These are phyloP conservation scores for Linnemannia zychae DNA, from an alignment of 192 early-diverging fungal genomes.

Conservation along the genomic window DNA sequence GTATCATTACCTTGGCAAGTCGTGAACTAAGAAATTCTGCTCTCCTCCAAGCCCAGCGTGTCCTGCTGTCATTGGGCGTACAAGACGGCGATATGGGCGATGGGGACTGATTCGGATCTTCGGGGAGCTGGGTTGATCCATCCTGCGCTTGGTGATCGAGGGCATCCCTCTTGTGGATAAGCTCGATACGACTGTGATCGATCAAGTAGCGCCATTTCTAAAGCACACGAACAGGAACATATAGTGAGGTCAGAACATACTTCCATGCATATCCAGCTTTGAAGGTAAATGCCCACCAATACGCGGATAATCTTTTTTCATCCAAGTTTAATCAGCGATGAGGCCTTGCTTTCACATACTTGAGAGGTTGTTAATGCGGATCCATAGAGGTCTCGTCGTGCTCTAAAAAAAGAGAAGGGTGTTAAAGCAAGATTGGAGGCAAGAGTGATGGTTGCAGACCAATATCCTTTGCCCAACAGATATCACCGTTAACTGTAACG, in stretches of 20 bases:
- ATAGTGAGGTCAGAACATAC: background rate
- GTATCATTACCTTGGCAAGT: slow-evolving; percentile 33
- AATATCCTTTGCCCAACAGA: background rate
- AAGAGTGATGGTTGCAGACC: background rate
- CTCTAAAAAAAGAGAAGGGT: background rate
- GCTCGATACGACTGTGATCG: slow-evolving; percentile 33
- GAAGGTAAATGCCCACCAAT: background rate
- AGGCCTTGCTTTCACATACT: slow-evolving; percentile 5
- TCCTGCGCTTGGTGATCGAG: background rate
- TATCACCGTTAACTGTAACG: background rate
- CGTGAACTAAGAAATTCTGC: slow-evolving; percentile 48
- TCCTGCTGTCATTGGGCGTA: slow-evolving; percentile 17
- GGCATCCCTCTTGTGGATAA: slow-evolving; percentile 44
- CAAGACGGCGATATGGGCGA: background rate
- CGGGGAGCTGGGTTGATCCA: background rate
- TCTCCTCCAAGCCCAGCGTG: slow-evolving; percentile 44
- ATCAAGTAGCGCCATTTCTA: slow-evolving; percentile 54
- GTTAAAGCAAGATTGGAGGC: background rate
- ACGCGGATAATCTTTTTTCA: background rate
- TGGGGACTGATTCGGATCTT: slow-evolving; percentile 18
- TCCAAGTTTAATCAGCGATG: background rate
- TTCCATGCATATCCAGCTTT: no score
- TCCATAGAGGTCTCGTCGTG: slow-evolving; percentile 33
- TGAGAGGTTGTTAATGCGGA: slow-evolving; percentile 37
- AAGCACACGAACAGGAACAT: background rate